These are phyloP conservation scores for Xylaria bambusicola DNA, from an alignment of 495 filamentous ascomycete species.

Conservation along the genomic window DNA sequence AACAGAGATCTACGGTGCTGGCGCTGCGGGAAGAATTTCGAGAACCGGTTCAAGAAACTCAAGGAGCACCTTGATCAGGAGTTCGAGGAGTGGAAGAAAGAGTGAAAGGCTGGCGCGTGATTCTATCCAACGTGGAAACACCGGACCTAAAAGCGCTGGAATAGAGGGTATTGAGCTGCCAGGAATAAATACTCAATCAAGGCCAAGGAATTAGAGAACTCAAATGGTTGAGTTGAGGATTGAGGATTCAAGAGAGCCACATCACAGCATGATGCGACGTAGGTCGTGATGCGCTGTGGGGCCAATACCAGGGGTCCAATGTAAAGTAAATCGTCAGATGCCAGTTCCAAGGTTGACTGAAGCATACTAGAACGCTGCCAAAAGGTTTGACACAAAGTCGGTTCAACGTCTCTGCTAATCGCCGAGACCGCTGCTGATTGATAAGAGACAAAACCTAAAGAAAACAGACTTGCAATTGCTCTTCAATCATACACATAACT, in stretches of 20 bases:
- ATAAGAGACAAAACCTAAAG: neutral
- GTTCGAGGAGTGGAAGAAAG: constrained; percentile 76
- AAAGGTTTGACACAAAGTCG: no score
- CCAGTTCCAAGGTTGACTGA: no score
- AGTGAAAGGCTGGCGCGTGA: constrained; percentile 41
- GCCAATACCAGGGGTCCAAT: constrained; percentile 1
- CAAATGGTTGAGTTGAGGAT: neutral
- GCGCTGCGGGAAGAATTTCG: constrained; percentile 78
- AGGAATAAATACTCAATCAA: neutral
- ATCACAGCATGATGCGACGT: neutral
- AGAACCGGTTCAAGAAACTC: constrained; percentile 67
- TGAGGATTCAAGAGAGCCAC: neutral
- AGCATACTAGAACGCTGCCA: no score
- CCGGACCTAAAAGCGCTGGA: neutral
- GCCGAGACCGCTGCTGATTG: no score
- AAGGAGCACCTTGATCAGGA: constrained; percentile 82
- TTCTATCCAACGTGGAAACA: neutral
- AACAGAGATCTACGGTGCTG: constrained; percentile 72
- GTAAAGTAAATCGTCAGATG: neutral
- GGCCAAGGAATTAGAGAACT: neutral
- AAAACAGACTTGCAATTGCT: neutral
- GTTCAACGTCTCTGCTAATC: no score
- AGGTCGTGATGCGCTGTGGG: neutral
- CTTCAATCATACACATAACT: constrained; percentile 25
- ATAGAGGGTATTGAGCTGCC: neutral